These are phyloP conservation scores for Colletotrichum liaoningense DNA, from an alignment of 2,329 filamentous ascomycete species.

Conservation along the genomic window DNA sequence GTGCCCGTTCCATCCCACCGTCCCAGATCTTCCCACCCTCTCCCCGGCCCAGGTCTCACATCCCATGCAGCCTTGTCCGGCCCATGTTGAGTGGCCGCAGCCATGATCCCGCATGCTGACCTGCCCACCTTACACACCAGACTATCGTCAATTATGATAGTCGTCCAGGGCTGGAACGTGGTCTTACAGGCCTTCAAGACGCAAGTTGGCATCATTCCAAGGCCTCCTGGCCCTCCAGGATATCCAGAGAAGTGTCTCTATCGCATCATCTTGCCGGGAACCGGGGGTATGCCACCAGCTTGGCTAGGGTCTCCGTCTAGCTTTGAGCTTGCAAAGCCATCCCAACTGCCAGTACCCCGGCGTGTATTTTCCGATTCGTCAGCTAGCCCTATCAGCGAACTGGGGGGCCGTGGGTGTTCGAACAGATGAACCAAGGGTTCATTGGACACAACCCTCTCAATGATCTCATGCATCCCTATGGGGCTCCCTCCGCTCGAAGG, in stretches of 20 bases:
- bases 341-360: conserved; percentile 23
- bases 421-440: conserved; percentile 1
- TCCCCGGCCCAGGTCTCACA: conserved; percentile 9
- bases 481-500: conserved; percentile 12
- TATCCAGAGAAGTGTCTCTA: background rate
- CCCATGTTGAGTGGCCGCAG: conserved; percentile 2
- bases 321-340: conserved; percentile 33
- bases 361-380: conserved; percentile 31
- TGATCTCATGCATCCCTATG: conserved; percentile 35
- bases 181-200: conserved; percentile 6
- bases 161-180: background rate
- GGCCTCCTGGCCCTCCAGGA: conserved; percentile 16
- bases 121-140: background rate
- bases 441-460: conserved; percentile 19
- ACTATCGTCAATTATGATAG: background rate
- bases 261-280: conserved; percentile 8
- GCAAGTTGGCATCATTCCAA: conserved; percentile 29
- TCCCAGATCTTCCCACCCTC: conserved; percentile 14
- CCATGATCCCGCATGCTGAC: background rate
- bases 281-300: conserved; percentile 23
- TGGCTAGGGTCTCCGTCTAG: conserved; percentile 26
- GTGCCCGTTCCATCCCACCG: background rate
- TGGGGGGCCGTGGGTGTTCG: background rate
- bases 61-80: conserved; percentile 20
- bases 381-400: conserved; percentile 13